Base-by-base conservation (phyloP, 148 eudicot species). In the Spergularia bocconei region DNA sequence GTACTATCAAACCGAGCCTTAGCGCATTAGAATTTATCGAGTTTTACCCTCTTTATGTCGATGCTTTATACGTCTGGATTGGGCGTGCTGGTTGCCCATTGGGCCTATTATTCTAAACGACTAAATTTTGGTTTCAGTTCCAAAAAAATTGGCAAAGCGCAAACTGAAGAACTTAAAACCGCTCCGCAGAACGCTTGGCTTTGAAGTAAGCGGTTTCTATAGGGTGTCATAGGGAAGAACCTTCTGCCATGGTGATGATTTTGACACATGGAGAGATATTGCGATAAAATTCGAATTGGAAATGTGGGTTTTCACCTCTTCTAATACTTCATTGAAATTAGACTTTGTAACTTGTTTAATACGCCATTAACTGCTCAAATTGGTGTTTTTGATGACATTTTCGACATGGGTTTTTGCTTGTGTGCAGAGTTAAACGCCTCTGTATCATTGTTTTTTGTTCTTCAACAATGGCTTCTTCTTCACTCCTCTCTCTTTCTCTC, bases 191-290 rank as follows among this genome's bases (percentile, higher is more conserved):
- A 68, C 77, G 86, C 58, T 86, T 93, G 29, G 94, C 85, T 77
- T 96, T 96, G 52, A 85, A 67, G 59, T 92, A 92, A 19, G 94
- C 91, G 2, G 80, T 89, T 38, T 91, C 87, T n/a, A n/a, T 1
- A 84, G 68, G 33, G 98, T 91, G 63, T 92, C 99, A 44, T 92
- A 75, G 13, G 88, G 80, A 65, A 85, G 73, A 47, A 83, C 81
- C 5, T 81, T 84, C 20, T 92, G 94, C 98, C 99, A 96, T n/a
- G 93, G 85, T 1, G 95, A 73, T 6, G 97, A 89, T 76, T 80
- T 79, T 0, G 90, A 85, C 10, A 97, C 99, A 78, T 89, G 90
- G 67, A 90, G 72, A 64, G 87, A 88, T 17, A 95, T 75, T 21
- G 99, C 90, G 19, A 95, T 69, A 76, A 80, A 92, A 70, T 92